phyloP scores from a whole-genome alignment of 2,329 filamentous ascomycete genomes.

The Ilyonectria mors-panacis region DNA sequence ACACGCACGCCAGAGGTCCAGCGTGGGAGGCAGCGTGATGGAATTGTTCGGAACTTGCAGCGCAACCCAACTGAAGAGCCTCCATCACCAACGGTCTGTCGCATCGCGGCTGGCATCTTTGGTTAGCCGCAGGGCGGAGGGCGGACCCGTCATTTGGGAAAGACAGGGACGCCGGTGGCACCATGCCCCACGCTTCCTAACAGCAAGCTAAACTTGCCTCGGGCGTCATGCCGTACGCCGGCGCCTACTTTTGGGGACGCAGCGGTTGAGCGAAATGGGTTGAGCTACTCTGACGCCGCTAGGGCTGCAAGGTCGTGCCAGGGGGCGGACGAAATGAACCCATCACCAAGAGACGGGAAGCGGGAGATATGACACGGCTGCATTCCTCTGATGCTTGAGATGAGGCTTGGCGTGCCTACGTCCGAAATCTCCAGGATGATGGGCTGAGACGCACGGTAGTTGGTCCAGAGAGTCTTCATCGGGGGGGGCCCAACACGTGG shows the following conservation, averaged over 20 bases:
- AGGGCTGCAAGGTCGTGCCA: conserved; percentile 39
- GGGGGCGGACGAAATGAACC: conserved; percentile 35
- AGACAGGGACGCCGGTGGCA: conserved; percentile 32
- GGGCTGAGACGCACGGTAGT: background rate
- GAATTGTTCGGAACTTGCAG: background rate
- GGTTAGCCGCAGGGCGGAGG: conserved; percentile 33
- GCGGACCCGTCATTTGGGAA: conserved; percentile 30
- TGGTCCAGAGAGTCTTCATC: background rate
- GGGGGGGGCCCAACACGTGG: conserved; percentile 5
- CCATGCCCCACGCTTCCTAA: conserved; percentile 40
- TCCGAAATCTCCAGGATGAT: background rate
- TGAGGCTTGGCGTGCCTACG: conserved; percentile 17
- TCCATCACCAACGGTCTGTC: conserved; percentile 3
- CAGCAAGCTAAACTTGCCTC: conserved; percentile 43
- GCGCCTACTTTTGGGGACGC: conserved; percentile 38
- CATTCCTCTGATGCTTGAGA: conserved; percentile 22
- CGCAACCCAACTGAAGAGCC: conserved; percentile 2
- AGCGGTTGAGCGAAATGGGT: conserved; percentile 38
- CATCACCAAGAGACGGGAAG: conserved; percentile 17
- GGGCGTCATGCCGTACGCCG: conserved; percentile 36
- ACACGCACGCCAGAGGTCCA: background rate
- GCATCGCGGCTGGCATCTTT: conserved; percentile 18
- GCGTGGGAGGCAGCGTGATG: background rate
- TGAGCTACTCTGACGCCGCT: conserved; percentile 33
- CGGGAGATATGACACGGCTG: conserved; percentile 13